Base-by-base conservation (phyloP, 2,329 filamentous ascomycete genomes). In the Hypoxylon sp. region DNA sequence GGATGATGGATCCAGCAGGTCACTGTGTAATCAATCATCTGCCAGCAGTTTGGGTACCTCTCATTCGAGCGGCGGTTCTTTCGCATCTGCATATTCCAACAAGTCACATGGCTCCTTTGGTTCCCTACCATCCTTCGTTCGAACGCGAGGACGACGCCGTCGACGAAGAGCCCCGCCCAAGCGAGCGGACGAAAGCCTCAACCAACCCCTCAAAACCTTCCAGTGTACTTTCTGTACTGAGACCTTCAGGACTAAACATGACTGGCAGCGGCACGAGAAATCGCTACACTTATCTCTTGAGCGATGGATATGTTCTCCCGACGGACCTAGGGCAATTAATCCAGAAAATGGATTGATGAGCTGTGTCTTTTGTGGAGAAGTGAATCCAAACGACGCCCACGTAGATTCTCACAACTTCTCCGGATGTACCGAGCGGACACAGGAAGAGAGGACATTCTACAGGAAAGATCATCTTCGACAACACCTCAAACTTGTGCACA, bases 221-320 rank as follows among this genome's bases (percentile, higher is more conserved):
- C 88, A 91, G 77, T 91, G 89, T 77, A 91, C 89, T 68, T 91
- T 91, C 82, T 91, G 89, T 77, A 90, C 89, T 5, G 88, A 91
- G 70, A 89, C 87, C 0, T 91, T 91, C 78, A 83, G 88, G 71
- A 90, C 88, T 3, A 91, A 91, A 76, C 88, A 91, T 73, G 89
- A 91, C 78, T 91, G 89, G 89, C 88, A 90, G 73, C 83, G 91
- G 65, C 91, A 93, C 76, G 91, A 93, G 74, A 91, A 91, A 72
- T 90, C 88, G 55, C 81, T 89, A 70, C 91, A 87, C 76, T 79
- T 87, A 72, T 92, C 87, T 5, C 86, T 91, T 0, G 89, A 88
- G 80, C 84, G 84, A 63, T 93, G 86, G 91, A 87, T 89, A 66
- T 92, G 86, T 75, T 85, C 85, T 3, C 88, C 88, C 48, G 83